Evolutionary conservation across 805 yeast species (phyloP), one percentile per base, ranked within the genome.

Genomic region (Zygosaccharomyces bisporus): DNA sequence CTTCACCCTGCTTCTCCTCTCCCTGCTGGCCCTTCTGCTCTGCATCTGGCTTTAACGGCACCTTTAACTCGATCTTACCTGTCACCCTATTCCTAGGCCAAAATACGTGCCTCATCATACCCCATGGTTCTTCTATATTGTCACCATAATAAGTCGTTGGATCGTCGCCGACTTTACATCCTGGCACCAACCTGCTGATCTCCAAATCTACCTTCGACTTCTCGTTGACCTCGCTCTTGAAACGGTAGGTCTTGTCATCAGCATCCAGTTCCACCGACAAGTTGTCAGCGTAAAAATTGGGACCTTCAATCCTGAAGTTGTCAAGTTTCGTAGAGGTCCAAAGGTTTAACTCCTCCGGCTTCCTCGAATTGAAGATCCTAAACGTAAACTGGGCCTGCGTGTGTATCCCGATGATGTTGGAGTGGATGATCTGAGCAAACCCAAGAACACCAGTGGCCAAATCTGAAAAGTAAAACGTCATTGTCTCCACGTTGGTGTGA

Each of bases 291-390:
- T 76, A 78, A 66, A 90, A 89, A 62, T 84, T 80, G 46, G 85
- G 67, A 6, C 91, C 95, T 34, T 79, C 80, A 47, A 80, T 74
- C 44, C 76, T 71, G 61, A 86, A 87, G 64, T 88, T 82, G 47
- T 85, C 91, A 53, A 93, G 73, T 56, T 86, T 83, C 18, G 96
- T 89, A 6, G 96, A 86, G 5, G 96, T 87, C 99, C 99, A 93
- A 43, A 86, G 49, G 43, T 58, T 63, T 31, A 59, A 43, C 25
- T 52, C 48, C 20, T 56, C 55, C 16, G 61, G 60, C 18, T 53
- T 44, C 25, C 50, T 50, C 9, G 64, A 48, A 37, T 61, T 78
- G 66, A 72, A 84, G 35, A 91, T 68, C 61, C 93, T 79, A 68
- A 88, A 91, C 33, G 97, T 93, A 67, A 90, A 91, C 64, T 93